Evolutionary conservation across 345 rosid genomes (phyloP), one percentile per base, ranked within the genome.

Genomic region (Crucihimalaya himalaica): DNA sequence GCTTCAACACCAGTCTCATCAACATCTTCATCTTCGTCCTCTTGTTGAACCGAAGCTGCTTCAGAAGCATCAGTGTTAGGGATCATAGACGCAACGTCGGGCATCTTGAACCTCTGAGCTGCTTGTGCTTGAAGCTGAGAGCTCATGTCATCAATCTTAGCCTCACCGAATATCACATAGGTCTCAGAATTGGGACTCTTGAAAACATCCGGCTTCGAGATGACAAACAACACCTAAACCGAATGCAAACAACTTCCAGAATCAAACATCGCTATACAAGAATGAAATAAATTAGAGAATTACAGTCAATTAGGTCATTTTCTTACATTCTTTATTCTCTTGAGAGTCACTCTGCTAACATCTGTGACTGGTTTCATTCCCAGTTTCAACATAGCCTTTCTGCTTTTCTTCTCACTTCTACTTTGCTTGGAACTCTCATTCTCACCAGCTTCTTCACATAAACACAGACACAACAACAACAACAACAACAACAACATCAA

Each of bases 51-150:
- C 0, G 79, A 39, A 16, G 81, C 75, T 16, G 76, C 67, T 13
- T 82, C 81, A 43, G 92, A 78, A 21, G 83, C 53, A 68, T 88
- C 91, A 0, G 89, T 63, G 70, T 91, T 91, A 2, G 92, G 87
- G 31, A 81, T 29, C 71, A 88, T 83, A 12, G 97, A 91, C n/a
- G 87, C 75, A 80, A 85, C 81, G 21, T 91, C 91, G 0, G 97
- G 95, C 89, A 88, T 83, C 86, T 88, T 85, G 81, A 91, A 91
- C 84, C 88, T 95, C 84, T 92, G 93, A 37, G 98, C 98, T 71
- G 96, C 98, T 77, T 92, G 96, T 31, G 91, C 82, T 81, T 86
- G 96, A 66, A 92, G 83, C 84, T 92, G 98, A 31, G 98, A 88
- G 84, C 93, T 90, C 88, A 87, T 73, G 0, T 74, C 78, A 74